phyloP scores from a whole-genome alignment of 306 rosid species.

The Canavalia ensiformis region DNA sequence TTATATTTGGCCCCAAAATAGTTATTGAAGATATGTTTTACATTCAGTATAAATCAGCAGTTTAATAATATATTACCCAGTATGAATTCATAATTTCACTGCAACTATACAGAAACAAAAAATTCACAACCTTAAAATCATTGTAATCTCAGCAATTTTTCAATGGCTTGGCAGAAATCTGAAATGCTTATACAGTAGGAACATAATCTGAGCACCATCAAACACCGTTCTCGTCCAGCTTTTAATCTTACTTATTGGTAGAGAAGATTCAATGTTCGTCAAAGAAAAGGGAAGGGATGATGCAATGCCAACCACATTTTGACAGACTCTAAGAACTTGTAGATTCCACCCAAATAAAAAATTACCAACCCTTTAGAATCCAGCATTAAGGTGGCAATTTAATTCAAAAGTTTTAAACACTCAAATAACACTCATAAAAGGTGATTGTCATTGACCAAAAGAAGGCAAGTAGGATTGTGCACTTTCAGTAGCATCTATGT shows the following conservation, averaged over 20 bases:
- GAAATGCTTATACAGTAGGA: neutral
- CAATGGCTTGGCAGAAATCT: neutral
- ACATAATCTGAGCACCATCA: neutral
- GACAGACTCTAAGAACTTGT: neutral
- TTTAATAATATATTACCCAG: neutral
- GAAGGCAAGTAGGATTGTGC: neutral
- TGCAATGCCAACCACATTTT: conserved; percentile 31
- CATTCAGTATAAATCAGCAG: neutral
- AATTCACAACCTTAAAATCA: neutral
- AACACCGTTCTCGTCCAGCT: conserved; percentile 5
- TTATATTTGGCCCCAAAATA: neutral
- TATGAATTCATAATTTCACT: conserved; percentile 20
- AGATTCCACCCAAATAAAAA: neutral
- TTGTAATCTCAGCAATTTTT: neutral
- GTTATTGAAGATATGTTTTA: neutral
- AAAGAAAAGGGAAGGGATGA: neutral
- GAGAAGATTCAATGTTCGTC: neutral
- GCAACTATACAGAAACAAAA: neutral
- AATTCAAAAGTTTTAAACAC: conserved; percentile 8
- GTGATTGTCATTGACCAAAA: neutral
- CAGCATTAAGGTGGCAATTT: conserved; percentile 30
- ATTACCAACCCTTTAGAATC: conserved; percentile 24
- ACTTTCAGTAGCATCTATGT: conserved; percentile 16
- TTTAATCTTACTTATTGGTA: neutral
- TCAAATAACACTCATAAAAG: conserved; percentile 25